Base-by-base conservation (phyloP, 257 asterid genomes). In the Rhazya stricta region DNA sequence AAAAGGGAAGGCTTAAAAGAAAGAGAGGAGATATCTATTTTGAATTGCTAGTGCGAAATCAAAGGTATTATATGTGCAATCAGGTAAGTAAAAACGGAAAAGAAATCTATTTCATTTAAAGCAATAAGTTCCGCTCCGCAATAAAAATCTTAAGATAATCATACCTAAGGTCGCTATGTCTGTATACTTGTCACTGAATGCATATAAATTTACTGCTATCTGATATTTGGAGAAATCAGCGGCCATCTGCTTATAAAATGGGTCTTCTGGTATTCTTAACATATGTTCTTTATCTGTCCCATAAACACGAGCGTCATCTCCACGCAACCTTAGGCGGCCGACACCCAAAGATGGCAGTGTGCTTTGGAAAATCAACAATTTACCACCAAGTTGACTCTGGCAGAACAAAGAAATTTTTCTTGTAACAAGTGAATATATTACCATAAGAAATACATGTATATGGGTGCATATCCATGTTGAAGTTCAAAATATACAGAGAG, bases 221-320 rank as follows among this genome's bases (percentile, higher is more conserved):
- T 95, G 99, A 84, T 69, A 88, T 89, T 92, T 92, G 61, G 97
- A 92, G 72, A 92, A 88, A 89, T 95, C 99, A 86, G 99, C 99
- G 87, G 99, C 99, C 99, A 95, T 95, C 79, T 95, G 99, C 81
- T 95, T 95, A 85, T 95, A 95, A 79, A 92, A 95, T 63, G 99
- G 97, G 85, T 95, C 99, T 88, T 95, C 98, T 32, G 99, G 92
- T 65, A 85, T 75, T 80, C 98, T 96, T 77, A 88, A 68, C 41
- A 83, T 86, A 82, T 88, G 88, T 81, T 95, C 99, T 85, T 95
- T 95, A 77, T 95, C 99, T 23, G 98, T 87, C 80, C 97, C 97
- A 85, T 91, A 89, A 70, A 82, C 85, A 80, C 93, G 91, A 67
- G 81, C 78, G 81, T 95, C 99, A 54, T 95, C 97, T 74, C 96